Evolutionary conservation across 1,284 basidiomycete genomes (phyloP), one percentile per base, ranked within the genome.

Genomic region (Trichosporon sp.): DNA sequence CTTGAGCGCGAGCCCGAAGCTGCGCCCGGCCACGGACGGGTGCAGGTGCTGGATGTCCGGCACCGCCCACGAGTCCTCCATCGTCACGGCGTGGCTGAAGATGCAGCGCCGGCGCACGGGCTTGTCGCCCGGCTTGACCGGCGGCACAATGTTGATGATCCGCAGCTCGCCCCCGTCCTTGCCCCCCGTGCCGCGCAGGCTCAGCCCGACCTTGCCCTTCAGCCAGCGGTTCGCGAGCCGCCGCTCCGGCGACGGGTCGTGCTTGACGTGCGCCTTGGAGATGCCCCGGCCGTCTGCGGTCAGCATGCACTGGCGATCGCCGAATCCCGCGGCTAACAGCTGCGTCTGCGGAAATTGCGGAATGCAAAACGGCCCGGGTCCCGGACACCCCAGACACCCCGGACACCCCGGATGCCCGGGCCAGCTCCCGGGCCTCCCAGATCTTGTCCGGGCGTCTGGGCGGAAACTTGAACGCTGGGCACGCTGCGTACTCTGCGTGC

Each of bases 1-100:
- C 53, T 64, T 42, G 25, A 72, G 56, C 3, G 66, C 70, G 11
- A 72, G 34, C 8, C 53, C 44, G 38, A 69, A 66, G 27, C 25
- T 34, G 7, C 71, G 56, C 13, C 60, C 44, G 3, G 66, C 25
- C 1, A 74, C 62, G 6, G 71, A 72, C 5, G 64, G 44, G 65
- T 72, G 73, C 12, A 74, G 21, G 15, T 64, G 66, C 65, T 74
- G 73, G 13, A 74, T 56, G n/a, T 71, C 71, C 34, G 67, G 35
- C 13, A 69, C 65, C 15, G 62, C 18, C 68, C 70, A 69, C 3
- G 62, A 62, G 4, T 53, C 35, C 9, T 65, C 65, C 13, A 58
- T 65, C 6, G 47, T 64, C 11, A 67, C 18, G 0, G 63, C n/a
- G 1, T 67, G 32, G 4, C 60, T 44, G 64, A 70, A 70, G 34